Evolutionary conservation across 2,329 filamentous ascomycete genomes (phyloP).

Genomic region (Aciculosporium take): DNA sequence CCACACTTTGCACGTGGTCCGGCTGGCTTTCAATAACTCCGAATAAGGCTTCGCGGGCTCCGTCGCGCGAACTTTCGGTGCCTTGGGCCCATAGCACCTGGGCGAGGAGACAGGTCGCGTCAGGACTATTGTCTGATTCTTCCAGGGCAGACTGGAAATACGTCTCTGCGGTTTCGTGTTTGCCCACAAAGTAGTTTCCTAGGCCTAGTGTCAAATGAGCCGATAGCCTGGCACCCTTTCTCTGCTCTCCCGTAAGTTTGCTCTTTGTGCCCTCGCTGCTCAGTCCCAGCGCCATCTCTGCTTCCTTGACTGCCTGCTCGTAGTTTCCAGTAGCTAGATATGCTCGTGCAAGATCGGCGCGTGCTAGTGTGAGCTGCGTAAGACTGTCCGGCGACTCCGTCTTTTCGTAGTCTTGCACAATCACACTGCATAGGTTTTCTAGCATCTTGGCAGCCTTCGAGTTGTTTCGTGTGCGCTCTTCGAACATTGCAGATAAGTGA

Average conservation of each 20-base stretch:
- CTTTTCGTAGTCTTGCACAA: constrained; percentile 73
- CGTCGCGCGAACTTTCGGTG: constrained; percentile 54
- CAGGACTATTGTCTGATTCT: constrained; percentile 62
- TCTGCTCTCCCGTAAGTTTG: constrained; percentile 48
- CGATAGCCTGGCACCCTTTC: constrained; percentile 61
- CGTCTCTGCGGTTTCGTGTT: constrained; percentile 54
- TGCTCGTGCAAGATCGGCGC: constrained; percentile 74
- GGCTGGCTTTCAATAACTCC: constrained; percentile 60
- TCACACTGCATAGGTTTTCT: constrained; percentile 47
- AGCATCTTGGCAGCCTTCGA: constrained; percentile 48
- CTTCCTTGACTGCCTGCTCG: constrained; percentile 59
- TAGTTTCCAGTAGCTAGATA: constrained; percentile 57
- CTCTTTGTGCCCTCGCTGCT: constrained; percentile 57
- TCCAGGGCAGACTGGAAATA: constrained; percentile 70
- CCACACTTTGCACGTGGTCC: constrained; percentile 63
- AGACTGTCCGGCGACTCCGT: constrained; percentile 65
- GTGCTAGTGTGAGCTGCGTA: constrained; percentile 65
- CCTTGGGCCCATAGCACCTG: constrained; percentile 91
- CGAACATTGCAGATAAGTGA: constrained; percentile 67
- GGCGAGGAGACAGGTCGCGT: constrained; percentile 74
- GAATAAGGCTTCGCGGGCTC: constrained; percentile 68
- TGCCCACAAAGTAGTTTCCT: constrained; percentile 57
- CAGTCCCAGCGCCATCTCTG: constrained; percentile 66
- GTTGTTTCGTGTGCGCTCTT: constrained; percentile 65
- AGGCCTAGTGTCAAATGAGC: constrained; percentile 77